phyloP scores from a whole-genome alignment of 495 filamentous ascomycete species.

The Trichoderma reesei region DNA sequence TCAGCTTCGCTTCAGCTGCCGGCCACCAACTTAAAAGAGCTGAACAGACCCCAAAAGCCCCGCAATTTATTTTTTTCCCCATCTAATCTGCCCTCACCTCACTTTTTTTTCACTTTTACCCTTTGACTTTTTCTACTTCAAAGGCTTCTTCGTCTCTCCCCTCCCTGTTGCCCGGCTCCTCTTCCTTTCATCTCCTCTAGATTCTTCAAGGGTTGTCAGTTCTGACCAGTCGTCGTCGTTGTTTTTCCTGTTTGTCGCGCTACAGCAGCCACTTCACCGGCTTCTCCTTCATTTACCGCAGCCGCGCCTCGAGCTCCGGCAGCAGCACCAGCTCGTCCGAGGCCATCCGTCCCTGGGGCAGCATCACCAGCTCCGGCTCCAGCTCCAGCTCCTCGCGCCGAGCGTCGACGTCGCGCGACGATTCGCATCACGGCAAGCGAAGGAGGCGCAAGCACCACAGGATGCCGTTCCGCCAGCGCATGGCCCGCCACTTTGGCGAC shows the following conservation, averaged over 20 bases:
- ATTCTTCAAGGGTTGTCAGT: background rate
- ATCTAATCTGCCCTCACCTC: background rate
- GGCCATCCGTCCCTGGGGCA: background rate
- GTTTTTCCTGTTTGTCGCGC: background rate
- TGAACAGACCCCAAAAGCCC: no score
- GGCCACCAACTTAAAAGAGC: no score
- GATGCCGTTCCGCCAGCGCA: slow-evolving; percentile 26
- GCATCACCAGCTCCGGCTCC: background rate
- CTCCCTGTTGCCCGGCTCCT: background rate
- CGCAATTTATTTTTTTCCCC: no score
- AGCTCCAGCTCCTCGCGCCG: background rate
- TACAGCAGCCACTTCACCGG: slow-evolving; percentile 4
- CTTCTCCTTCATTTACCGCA: background rate
- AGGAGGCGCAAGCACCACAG: slow-evolving; percentile 9
- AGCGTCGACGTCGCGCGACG: background rate
- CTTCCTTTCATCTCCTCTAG: background rate
- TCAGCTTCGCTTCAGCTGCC: no score
- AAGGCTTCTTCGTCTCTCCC: slow-evolving; percentile 12
- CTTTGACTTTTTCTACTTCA: background rate
- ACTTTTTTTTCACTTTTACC: background rate
- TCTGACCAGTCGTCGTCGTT: background rate
- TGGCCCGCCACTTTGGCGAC: slow-evolving; percentile 27
- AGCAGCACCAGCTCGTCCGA: slow-evolving; percentile 8
- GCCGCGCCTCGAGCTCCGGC: background rate
- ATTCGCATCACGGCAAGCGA: background rate